These are phyloP conservation scores for Cordyceps fumosorosea DNA, from an alignment of 2,329 filamentous ascomycete species.

Conservation along the genomic window DNA sequence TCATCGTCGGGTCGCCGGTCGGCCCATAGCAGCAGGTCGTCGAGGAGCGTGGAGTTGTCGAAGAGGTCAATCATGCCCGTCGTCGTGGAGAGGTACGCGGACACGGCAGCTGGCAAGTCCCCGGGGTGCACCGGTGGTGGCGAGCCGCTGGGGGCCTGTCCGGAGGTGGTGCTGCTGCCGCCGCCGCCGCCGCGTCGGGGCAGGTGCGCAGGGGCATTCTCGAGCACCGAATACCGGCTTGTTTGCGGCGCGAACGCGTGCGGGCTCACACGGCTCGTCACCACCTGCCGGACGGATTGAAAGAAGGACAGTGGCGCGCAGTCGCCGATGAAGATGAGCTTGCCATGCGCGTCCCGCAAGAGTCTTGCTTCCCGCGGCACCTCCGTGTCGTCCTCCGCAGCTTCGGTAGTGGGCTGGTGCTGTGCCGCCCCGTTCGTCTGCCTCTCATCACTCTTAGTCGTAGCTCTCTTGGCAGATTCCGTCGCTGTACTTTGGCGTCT, in stretches of 20 bases:
- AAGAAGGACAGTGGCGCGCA: slow-evolving; percentile 51
- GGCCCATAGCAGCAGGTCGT: slow-evolving; percentile 38
- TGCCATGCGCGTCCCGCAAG: slow-evolving; percentile 45
- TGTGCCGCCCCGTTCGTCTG: not conserved
- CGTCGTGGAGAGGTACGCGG: slow-evolving; percentile 34
- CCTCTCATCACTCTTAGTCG: not conserved
- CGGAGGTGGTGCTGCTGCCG: not conserved
- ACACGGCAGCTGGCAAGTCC: slow-evolving; percentile 25
- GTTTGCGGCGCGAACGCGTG: slow-evolving; percentile 46
- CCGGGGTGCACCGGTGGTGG: slow-evolving; percentile 22
- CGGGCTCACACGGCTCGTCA: slow-evolving; percentile 41
- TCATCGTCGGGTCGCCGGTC: slow-evolving; percentile 29
- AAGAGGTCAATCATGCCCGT: slow-evolving; percentile 44
- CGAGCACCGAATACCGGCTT: slow-evolving; percentile 42
- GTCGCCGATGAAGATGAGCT: slow-evolving; percentile 50
- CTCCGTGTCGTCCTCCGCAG: slow-evolving; percentile 45
- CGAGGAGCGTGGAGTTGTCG: slow-evolving; percentile 31
- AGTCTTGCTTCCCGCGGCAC: slow-evolving; percentile 47
- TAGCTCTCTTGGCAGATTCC: not conserved
- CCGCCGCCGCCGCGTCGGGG: not conserved
- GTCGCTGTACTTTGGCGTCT: slow-evolving; percentile 15
- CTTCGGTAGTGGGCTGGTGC: slow-evolving; percentile 1
- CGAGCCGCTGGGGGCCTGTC: not conserved
- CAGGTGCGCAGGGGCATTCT: slow-evolving; percentile 31
- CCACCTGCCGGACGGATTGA: slow-evolving; percentile 46